Conservation (phyloP, 495 filamentous ascomycete genomes). For the Stereocaulon alpinum region DNA sequence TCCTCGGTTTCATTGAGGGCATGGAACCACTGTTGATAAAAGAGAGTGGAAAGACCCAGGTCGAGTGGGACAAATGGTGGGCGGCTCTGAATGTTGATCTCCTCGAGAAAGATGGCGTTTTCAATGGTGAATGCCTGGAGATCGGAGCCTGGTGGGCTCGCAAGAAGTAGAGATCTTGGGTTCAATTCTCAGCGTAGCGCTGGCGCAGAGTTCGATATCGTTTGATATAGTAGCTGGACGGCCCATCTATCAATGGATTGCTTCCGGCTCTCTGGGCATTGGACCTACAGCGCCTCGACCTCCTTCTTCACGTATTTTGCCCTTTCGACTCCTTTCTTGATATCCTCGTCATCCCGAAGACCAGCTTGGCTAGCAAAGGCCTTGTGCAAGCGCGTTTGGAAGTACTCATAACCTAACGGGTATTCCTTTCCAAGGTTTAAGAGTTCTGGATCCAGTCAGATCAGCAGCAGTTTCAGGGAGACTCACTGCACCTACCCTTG, state of each 20-base stretch:
- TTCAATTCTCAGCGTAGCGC: slow-evolving; percentile 28
- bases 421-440: slow-evolving; percentile 79
- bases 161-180: slow-evolving; percentile 39
- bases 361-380: slow-evolving; percentile 69
- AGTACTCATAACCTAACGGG: slow-evolving; percentile 78
- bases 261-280: slow-evolving; percentile 14
- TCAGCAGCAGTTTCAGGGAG: slow-evolving; percentile 4
- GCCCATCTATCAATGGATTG: slow-evolving; percentile 17
- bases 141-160: slow-evolving; percentile 90
- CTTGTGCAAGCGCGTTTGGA: slow-evolving; percentile 65
- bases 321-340: slow-evolving; percentile 59
- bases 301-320: slow-evolving; percentile 94
- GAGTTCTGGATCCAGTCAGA: slow-evolving; percentile 48
- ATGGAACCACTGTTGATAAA: slow-evolving; percentile 77
- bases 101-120: slow-evolving; percentile 64
- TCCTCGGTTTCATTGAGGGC: slow-evolving; percentile 79
- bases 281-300: slow-evolving; percentile 79
- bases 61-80: slow-evolving; percentile 90
- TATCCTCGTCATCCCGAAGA: slow-evolving; percentile 61
- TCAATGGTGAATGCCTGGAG: slow-evolving; percentile 83
- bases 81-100: slow-evolving; percentile 77
- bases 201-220: slow-evolving; percentile 80
- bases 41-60: slow-evolving; percentile 70
- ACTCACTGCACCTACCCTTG: slow-evolving; percentile 51
- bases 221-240: slow-evolving; percentile 80